Percentiles rank a stretch among this genome's conserved stretches.
Conservation (phyloP, 2,329 filamentous ascomycete species). For the Microcyclospora tardicrescens region DNA sequence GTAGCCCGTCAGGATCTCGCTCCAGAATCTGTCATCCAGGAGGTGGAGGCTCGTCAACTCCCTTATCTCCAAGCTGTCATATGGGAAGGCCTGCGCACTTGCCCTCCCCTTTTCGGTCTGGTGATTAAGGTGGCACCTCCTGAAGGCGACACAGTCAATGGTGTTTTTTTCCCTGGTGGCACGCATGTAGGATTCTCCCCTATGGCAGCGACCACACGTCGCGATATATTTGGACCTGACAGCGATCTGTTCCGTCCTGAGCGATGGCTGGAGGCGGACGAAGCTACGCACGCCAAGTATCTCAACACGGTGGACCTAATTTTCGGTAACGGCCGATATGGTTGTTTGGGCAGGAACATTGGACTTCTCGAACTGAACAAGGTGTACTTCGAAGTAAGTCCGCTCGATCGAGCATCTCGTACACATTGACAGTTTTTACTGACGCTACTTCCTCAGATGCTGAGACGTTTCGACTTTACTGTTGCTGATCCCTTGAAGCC, state of each 20-base stretch:
- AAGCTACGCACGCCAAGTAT: constrained; percentile 25
- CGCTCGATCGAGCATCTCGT: not conserved
- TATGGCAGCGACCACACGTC: constrained; percentile 29
- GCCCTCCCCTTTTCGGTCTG: constrained; percentile 18
- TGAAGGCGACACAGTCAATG: constrained; percentile 19
- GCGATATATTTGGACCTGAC: constrained; percentile 28
- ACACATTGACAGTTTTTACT: not conserved
- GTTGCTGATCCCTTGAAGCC: not conserved
- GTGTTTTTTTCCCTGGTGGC: constrained; percentile 34
- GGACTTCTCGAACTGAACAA: constrained; percentile 40
- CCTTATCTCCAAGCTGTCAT: constrained; percentile 21
- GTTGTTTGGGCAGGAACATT: constrained; percentile 37
- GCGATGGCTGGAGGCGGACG: constrained; percentile 34
- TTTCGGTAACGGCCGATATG: constrained; percentile 34
- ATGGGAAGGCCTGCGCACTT: constrained; percentile 21
- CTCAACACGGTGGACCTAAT: constrained; percentile 30
- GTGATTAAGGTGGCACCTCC: constrained; percentile 14
- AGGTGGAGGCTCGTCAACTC: constrained; percentile 15
- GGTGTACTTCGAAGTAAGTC: constrained; percentile 33
- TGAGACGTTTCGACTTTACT: not conserved
- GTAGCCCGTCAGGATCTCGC: not conserved
- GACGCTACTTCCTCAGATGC: not conserved
- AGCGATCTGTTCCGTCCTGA: constrained; percentile 36
- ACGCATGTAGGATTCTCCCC: constrained; percentile 34
- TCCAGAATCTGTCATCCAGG: constrained; percentile 8